Percentiles rank a stretch among this genome's conserved stretches.
phyloP scores from a whole-genome alignment of 164 flowering plant genomes.

The Sedum album region DNA sequence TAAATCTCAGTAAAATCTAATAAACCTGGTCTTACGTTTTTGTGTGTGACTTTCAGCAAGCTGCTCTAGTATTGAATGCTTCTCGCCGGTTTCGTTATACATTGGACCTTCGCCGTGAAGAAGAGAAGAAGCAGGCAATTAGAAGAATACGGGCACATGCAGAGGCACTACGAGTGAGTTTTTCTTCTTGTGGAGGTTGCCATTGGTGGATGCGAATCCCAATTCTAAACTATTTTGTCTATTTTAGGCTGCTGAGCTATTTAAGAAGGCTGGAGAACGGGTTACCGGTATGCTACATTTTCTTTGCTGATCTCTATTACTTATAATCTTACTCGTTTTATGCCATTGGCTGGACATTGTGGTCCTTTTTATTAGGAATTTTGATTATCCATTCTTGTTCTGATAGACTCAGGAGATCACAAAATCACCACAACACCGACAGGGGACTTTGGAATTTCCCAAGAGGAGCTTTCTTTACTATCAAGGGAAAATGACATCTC shows the following conservation, averaged over 20 bases:
- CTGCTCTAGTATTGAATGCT: constrained; percentile 98
- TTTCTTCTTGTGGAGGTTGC: background rate
- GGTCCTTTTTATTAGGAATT: background rate
- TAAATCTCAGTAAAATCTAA: background rate
- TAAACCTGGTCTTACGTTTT: too few species aligned
- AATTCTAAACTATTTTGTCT: constrained; percentile 4
- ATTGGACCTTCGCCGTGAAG: constrained; percentile 84
- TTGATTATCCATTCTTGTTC: background rate
- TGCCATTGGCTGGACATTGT: background rate
- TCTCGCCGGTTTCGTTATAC: constrained; percentile 96
- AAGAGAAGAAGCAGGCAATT: constrained; percentile 54
- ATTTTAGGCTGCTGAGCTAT: constrained; percentile 80
- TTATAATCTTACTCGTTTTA: background rate
- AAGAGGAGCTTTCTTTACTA: constrained; percentile 52
- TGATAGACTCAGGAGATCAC: constrained; percentile 21
- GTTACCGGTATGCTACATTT: constrained; percentile 35
- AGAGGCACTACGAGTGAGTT: constrained; percentile 74
- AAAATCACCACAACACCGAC: constrained; percentile 14
- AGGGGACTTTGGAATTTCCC: constrained; percentile 54
- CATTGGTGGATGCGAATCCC: background rate
- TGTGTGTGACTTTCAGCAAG: constrained; percentile 46
- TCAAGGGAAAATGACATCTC: constrained; percentile 53
- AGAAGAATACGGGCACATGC: constrained; percentile 86
- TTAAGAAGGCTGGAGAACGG: constrained; percentile 53
- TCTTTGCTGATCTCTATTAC: background rate